Percentiles rank a stretch among this genome's conserved stretches.
phyloP scores from a whole-genome alignment of 768 basidiomycete species.

The Suillus luteus region DNA sequence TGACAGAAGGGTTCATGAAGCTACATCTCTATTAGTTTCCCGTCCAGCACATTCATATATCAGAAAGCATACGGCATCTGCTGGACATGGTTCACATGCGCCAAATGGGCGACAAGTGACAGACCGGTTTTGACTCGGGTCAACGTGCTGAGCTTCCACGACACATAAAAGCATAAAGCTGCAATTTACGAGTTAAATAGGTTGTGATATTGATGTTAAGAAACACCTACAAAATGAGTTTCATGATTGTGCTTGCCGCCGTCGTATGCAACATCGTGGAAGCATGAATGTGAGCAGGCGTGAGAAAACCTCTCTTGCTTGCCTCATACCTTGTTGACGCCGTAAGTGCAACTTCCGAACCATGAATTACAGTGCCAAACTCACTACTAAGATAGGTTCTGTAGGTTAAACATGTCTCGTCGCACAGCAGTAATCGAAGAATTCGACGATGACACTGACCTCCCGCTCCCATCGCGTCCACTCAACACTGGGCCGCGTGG shows the following conservation, averaged over 20 bases:
- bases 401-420: conserved; percentile 58
- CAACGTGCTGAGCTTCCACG: conserved; percentile 14
- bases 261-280: conserved; percentile 9
- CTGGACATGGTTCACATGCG: conserved; percentile 63
- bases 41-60: conserved; percentile 8
- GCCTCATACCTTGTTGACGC: conserved; percentile 1
- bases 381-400: neutral
- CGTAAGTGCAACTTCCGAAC: neutral
- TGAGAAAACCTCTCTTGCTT: conserved; percentile 23
- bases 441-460: conserved; percentile 94
- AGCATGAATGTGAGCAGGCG: conserved; percentile 22
- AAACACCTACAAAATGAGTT: conserved; percentile 15
- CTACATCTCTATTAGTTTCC: conserved; percentile 40
- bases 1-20: conserved; percentile 88
- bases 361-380: neutral
- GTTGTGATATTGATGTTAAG: neutral
- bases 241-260: conserved; percentile 18
- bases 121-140: conserved; percentile 18
- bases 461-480: conserved; percentile 71
- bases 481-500: conserved; percentile 70
- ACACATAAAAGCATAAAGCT: conserved; percentile 21
- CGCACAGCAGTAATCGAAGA: conserved; percentile 69
- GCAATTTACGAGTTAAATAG: neutral
- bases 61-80: conserved; percentile 52
- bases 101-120: conserved; percentile 57